Conservation (phyloP, 805 yeast genomes). For the Starmerella riodocensis region DNA sequence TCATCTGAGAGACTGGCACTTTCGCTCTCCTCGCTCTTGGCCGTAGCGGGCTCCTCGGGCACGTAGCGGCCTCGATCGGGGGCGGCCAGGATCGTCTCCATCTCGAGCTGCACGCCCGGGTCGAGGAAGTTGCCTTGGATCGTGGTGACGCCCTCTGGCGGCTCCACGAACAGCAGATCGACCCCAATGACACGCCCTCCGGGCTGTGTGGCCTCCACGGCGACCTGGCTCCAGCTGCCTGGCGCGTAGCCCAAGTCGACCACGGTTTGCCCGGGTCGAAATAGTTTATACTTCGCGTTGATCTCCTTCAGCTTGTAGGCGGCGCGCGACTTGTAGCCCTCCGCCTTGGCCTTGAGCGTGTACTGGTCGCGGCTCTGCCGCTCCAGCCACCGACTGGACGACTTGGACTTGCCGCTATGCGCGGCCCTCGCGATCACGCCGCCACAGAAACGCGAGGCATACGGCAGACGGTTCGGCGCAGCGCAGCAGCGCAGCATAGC, state of each 20-base stretch:
- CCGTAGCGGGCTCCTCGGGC: constrained; percentile 1
- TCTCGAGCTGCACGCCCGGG: constrained; percentile 27
- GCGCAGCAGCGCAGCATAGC: too few species aligned
- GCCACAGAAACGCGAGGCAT: too few species aligned
- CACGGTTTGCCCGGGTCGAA: constrained; percentile 44
- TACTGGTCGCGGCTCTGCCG: constrained; percentile 56
- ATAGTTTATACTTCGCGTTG: constrained; percentile 47
- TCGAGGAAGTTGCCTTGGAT: constrained; percentile 83
- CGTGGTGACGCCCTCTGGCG: constrained; percentile 67
- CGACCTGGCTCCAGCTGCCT: constrained; percentile 90
- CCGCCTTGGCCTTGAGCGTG: constrained; percentile 50
- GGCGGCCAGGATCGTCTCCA: constrained; percentile 22
- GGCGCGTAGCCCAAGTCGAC: constrained; percentile 86
- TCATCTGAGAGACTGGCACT: neutral
- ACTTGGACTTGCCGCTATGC: constrained; percentile 20
- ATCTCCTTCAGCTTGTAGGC: constrained; percentile 78
- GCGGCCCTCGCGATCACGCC: too few species aligned
- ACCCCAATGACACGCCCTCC: constrained; percentile 60
- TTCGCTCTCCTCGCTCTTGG: constrained; percentile 9
- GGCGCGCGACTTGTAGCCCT: constrained; percentile 67
- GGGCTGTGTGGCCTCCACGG: constrained; percentile 39
- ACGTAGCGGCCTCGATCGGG: constrained; percentile 22
- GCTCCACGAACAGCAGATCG: constrained; percentile 63
- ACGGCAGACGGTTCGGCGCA: too few species aligned
- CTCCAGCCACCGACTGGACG: constrained; percentile 61